Conservation (phyloP, 345 rosid species). For the Nasturtium officinale region DNA sequence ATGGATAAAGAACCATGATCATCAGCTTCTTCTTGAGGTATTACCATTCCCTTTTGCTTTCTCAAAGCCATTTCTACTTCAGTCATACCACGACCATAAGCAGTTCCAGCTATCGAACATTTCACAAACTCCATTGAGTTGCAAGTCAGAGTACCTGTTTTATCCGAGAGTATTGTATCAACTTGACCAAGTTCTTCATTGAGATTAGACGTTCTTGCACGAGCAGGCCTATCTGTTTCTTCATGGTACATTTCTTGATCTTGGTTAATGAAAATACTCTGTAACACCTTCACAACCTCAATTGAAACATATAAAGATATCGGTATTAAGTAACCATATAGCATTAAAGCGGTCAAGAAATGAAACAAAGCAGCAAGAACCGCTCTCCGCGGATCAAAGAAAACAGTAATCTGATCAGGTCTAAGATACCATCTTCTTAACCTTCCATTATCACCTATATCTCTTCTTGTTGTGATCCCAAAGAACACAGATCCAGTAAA, state of each 20-base stretch:
- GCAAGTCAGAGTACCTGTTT: slow-evolving; percentile 94
- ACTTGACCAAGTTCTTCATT: slow-evolving; percentile 97
- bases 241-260: slow-evolving; percentile 72
- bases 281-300: slow-evolving; percentile 88
- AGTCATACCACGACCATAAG: slow-evolving; percentile 77
- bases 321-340: slow-evolving; percentile 91
- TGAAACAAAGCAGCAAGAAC: slow-evolving; percentile 70
- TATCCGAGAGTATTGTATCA: slow-evolving; percentile 78
- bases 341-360: slow-evolving; percentile 87
- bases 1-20: slow-evolving; percentile 29
- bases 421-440: slow-evolving; percentile 78
- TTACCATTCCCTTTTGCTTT: slow-evolving; percentile 39
- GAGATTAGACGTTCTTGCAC: slow-evolving; percentile 85
- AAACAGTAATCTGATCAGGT: slow-evolving; percentile 61
- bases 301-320: slow-evolving; percentile 86
- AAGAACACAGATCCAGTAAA: slow-evolving; percentile 69
- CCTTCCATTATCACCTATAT: slow-evolving; percentile 49
- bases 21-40: slow-evolving; percentile 42
- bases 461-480: slow-evolving; percentile 62
- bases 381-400: slow-evolving; percentile 62
- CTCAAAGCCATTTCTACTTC: slow-evolving; percentile 72
- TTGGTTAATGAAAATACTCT: slow-evolving; percentile 84
- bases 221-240: slow-evolving; percentile 70
- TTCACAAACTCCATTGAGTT: slow-evolving; percentile 96
- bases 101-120: slow-evolving; percentile 74